Percentiles rank a stretch among this genome's conserved stretches.
Conservation (phyloP, 2,329 filamentous ascomycete genomes). For the Fusarium camptoceras region DNA sequence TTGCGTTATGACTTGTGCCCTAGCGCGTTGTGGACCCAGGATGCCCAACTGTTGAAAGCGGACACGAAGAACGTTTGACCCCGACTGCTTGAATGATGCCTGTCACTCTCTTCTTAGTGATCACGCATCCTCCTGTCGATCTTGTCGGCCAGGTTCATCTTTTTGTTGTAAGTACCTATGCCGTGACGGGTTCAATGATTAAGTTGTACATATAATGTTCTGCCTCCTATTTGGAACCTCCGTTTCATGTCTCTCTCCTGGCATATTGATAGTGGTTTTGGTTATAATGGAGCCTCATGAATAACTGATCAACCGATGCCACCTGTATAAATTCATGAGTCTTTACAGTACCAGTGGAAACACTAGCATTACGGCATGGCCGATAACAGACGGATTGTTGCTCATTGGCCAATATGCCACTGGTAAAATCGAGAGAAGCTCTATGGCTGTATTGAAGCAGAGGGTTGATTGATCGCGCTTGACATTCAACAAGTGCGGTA, state of each 20-base stretch:
- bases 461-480: not conserved
- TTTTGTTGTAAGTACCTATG: not conserved
- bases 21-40: slow-evolving; percentile 26
- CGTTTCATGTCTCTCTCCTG: slow-evolving; percentile 5
- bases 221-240: slow-evolving; percentile 19
- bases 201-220: slow-evolving; percentile 16
- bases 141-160: slow-evolving; percentile 25
- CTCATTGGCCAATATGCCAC: slow-evolving; percentile 26
- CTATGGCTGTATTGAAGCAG: not conserved
- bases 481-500: slow-evolving; percentile 12
- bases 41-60: slow-evolving; percentile 8
- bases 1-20: slow-evolving; percentile 16
- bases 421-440: not conserved
- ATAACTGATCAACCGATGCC: not conserved
- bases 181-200: slow-evolving; percentile 17
- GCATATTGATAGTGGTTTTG: slow-evolving; percentile 7
- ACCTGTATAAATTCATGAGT: not conserved
- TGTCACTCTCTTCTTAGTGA: slow-evolving; percentile 11
- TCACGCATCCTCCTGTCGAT: slow-evolving; percentile 43
- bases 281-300: not conserved
- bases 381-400: slow-evolving; percentile 20
- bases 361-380: slow-evolving; percentile 12
- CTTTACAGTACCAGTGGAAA: slow-evolving; percentile 4
- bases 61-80: slow-evolving; percentile 3
- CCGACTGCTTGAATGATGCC: slow-evolving; percentile 3